Evolutionary conservation across 2,329 filamentous ascomycete species (phyloP), one percentile per base, ranked within the genome.

Genomic region (Stachybotrys chartarum): DNA sequence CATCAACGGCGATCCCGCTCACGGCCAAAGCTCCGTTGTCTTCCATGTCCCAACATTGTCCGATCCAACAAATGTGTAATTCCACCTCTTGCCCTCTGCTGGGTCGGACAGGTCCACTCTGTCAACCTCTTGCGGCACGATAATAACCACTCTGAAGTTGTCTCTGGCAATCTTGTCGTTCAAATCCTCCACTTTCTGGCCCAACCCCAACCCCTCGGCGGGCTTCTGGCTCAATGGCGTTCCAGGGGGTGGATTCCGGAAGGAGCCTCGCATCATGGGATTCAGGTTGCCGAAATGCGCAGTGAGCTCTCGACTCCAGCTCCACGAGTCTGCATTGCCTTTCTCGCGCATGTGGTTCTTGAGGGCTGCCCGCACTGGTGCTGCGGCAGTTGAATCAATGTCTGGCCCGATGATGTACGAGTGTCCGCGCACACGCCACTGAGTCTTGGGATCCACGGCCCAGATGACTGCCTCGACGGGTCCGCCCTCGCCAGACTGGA

Each of bases 221-320:
- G 79, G 69, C 62, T 78, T 63, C 66, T 82, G 60, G 60, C 80
- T 71, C 63, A 87, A 67, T 51, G 84, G 78, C 58, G 77, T 75
- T 0, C 89, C 89, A 0, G 88, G 87, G 6, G 81, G 76, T 66
- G 94, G 81, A 67, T 88, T 84, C 71, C 84, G 86, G 69, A 91
- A 92, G 8, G 82, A 80, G 10, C 87, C 88, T 68, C 92, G 81
- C 85, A 96, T 91, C 1, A 78, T 75, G 7, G 93, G 93, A 61
- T 83, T 87, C 63, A 94, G 73, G 70, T 97, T 97, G 18, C 91
- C 93, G 80, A 97, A 97, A 69, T 94, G 90, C 51, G 83, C 89
- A 52, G 89, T 91, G 44, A 97, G 71, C 72, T 96, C 91, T 59
- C 78, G 86, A 50, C 75, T 74, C 87, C 91, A 97, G 61, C 82